Conservation (phyloP, 345 rosid species). For the Acer campestre region DNA sequence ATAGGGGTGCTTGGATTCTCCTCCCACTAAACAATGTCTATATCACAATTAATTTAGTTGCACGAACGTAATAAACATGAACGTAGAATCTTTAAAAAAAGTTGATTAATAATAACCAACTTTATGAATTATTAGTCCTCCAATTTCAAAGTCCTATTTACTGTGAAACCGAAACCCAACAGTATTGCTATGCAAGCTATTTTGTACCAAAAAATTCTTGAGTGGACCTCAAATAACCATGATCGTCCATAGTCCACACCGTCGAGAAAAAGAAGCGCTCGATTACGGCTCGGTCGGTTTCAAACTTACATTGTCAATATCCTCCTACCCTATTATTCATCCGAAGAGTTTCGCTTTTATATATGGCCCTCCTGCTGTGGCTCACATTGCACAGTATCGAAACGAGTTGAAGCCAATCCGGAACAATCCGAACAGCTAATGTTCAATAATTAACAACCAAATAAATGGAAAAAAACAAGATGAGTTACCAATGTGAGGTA, state of each 20-base stretch:
- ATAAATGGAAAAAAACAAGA: neutral
- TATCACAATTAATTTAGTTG: conserved; percentile 23
- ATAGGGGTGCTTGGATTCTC: conserved; percentile 4
- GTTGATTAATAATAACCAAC: too few species aligned
- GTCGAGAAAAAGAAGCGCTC: neutral
- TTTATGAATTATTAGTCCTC: too few species aligned
- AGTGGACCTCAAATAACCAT: conserved; percentile 11
- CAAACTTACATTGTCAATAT: neutral
- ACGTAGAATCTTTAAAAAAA: too few species aligned
- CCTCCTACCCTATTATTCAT: neutral
- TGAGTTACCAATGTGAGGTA: neutral
- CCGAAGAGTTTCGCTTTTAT: neutral
- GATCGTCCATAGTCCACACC: conserved; percentile 11
- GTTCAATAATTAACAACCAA: neutral
- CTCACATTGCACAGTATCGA: neutral
- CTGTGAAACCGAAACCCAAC: too few species aligned
- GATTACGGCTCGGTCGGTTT: conserved; percentile 7
- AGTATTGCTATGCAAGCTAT: too few species aligned
- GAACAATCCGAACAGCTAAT: neutral
- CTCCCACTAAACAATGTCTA: conserved; percentile 22
- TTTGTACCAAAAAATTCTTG: neutral
- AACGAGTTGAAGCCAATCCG: neutral
- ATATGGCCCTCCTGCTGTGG: neutral
- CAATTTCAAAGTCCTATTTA: too few species aligned
- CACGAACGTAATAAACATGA: conserved; percentile 2